Base-by-base conservation (phyloP, 2,329 filamentous ascomycete species). In the Chaetomium olivaceum region DNA sequence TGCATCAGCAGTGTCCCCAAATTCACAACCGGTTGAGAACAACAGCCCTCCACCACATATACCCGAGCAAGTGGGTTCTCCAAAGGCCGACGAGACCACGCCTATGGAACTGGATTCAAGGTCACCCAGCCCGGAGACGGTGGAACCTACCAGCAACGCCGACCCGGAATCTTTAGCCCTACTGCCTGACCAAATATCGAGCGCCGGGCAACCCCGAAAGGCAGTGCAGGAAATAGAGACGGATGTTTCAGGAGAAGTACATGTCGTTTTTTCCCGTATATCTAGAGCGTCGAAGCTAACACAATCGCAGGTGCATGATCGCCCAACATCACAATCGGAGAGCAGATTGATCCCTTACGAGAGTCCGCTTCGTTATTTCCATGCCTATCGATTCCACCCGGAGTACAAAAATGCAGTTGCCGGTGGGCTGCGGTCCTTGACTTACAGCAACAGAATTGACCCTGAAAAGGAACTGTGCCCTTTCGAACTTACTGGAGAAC, bases 361-460 rank as follows among this genome's bases (percentile, higher is more conserved):
- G 74, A 96, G 92, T 74, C 91, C 93, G 36, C 82, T 99, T 67
- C 87, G 86, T 71, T 85, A 86, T 71, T 97, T 98, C 77, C 92
- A 88, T 76, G 90, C 91, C 46, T 99, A 91, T 79, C 92, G 94
- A 71, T 97, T 94, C 76, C 93, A 98, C 75, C 91, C 92, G 36
- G 82, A 86, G 60, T 98, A 89, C 78, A 81, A 83, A 70, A 77
- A 89, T 58, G 81, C 86, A 64, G 88, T 97, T 64, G 76, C 86
- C 63, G 90, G 89, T 68, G 94, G 94, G 52, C 89, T 93, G 74
- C 89, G 90, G 75, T 98, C 95, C 69, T 83, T 96, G 81, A 98
- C 93, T 52, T 98, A 94, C 80, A 97, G 92, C 80, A 91, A 96
- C 78, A 89, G 89, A 71, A 96, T 99, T 78, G 88, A 97, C 75